Conservation (phyloP, 345 rosid species). For the Eucalyptus curtisii region DNA sequence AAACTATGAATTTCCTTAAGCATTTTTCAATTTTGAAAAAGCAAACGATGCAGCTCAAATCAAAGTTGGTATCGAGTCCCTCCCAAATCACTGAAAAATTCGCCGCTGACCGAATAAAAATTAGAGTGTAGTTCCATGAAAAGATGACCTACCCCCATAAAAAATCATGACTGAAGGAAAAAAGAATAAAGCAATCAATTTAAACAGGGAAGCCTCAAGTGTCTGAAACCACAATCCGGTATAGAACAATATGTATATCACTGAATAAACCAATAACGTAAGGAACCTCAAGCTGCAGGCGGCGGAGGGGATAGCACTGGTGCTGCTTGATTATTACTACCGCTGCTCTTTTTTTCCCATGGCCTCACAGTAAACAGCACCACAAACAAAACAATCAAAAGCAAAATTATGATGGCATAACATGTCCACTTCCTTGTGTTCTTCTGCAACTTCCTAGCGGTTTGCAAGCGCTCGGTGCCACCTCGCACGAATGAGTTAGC, state of each 20-base stretch:
- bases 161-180: neutral
- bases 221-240: neutral
- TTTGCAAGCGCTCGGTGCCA: slow-evolving; percentile 41
- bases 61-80: neutral
- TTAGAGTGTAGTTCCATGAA: neutral
- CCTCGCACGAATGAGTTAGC: slow-evolving; percentile 58
- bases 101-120: neutral
- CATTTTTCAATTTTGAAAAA: neutral
- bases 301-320: neutral
- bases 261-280: neutral
- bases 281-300: neutral
- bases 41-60: neutral
- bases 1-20: neutral
- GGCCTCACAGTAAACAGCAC: slow-evolving; percentile 19
- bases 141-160: neutral
- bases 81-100: neutral
- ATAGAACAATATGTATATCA: neutral
- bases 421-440: slow-evolving; percentile 63
- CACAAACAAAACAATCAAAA: slow-evolving; percentile 13
- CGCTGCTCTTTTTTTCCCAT: slow-evolving; percentile 1
- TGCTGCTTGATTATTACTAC: neutral
- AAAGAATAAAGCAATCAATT: neutral
- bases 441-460: slow-evolving; percentile 43
- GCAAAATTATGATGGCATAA: slow-evolving; percentile 22
- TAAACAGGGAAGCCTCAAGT: neutral